phyloP scores from a whole-genome alignment of 352 stramenopile genomes.

The Phytophthora sansomeana region DNA sequence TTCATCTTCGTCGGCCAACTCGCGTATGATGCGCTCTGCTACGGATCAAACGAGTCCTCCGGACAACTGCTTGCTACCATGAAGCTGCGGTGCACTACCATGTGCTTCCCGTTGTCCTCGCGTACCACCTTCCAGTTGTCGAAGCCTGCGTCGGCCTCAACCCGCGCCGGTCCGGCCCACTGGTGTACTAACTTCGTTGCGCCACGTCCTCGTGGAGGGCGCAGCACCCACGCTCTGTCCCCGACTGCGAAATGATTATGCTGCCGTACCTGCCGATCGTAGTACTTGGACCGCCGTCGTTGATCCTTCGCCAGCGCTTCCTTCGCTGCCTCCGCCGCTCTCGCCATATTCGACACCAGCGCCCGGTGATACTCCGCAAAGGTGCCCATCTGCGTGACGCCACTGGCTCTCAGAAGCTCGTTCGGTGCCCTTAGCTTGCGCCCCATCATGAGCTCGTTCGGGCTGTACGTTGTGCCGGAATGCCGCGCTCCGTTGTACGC shows the following conservation, averaged over 20 bases:
- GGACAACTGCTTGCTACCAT: not conserved
- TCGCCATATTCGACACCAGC: no score
- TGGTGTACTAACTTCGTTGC: constrained; percentile 5
- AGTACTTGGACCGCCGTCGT: no score
- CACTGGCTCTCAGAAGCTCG: no score
- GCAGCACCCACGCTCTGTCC: constrained; percentile 9
- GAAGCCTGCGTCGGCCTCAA: not conserved
- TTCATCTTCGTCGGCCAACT: not conserved
- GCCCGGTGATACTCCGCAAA: no score
- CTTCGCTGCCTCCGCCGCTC: no score
- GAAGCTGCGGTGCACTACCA: constrained; percentile 3
- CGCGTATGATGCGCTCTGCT: not conserved
- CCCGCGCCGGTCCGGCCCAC: not conserved
- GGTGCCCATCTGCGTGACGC: no score
- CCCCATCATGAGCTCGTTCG: no score
- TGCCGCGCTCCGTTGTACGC: no score
- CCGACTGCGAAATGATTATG: not conserved
- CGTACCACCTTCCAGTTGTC: constrained; percentile 3
- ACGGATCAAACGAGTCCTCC: not conserved
- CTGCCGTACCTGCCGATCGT: not conserved
- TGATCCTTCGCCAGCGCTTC: no score
- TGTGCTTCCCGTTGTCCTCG: constrained; percentile 1
- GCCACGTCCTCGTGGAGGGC: not conserved
- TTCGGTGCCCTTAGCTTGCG: no score
- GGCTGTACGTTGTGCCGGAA: no score